Base-by-base conservation (phyloP, 2,329 filamentous ascomycete genomes). In the Trichoderma pleuroti region DNA sequence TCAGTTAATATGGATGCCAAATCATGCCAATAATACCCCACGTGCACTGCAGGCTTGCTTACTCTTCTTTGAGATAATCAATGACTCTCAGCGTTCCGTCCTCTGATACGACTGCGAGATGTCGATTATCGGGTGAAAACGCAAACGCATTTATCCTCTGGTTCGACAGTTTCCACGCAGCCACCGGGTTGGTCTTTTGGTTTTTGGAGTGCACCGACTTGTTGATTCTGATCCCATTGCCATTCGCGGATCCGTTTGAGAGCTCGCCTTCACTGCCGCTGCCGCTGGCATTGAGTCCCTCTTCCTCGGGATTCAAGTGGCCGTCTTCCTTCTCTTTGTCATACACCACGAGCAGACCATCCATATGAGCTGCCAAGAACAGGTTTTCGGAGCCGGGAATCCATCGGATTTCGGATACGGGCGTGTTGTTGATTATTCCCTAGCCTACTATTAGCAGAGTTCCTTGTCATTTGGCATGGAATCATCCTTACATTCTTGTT, bases 311-410 rank as follows among this genome's bases (percentile, higher is more conserved):
- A 4, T 88, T 85, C 76, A 97, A 96, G 1, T 90, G 85, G 0
- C 91, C 90, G 78, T 98, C 94, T 74, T 98, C 94, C 79, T 96
- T 97, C 78, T 98, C 94, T 81, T 98, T 99, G 81, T 99, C 96
- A 76, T 98, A 99, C 1, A 98, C 93, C 3, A 99, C 88, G 57
- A 99, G 81, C 3, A 92, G 91, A 1, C 96, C 96, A 77, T 99
- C 94, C 85, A 93, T 92, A 79, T 98, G 94, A 12, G 94, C 92
- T 12, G 94, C 94, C 59, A 99, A 85, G 77, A 99, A 98, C 16
- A 97, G 84, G 74, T 93, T 97, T 77, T 99, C 96, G 8, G 95
- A 97, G 32, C 93, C 93, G 0, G 96, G 96, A 69, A 99, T 89
- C 96, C 96, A 99, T 77, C 89, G 88, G 74, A 99, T 97, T 72